Conservation (phyloP, 108 stramenopile species). For the Craspedostauros australis region DNA sequence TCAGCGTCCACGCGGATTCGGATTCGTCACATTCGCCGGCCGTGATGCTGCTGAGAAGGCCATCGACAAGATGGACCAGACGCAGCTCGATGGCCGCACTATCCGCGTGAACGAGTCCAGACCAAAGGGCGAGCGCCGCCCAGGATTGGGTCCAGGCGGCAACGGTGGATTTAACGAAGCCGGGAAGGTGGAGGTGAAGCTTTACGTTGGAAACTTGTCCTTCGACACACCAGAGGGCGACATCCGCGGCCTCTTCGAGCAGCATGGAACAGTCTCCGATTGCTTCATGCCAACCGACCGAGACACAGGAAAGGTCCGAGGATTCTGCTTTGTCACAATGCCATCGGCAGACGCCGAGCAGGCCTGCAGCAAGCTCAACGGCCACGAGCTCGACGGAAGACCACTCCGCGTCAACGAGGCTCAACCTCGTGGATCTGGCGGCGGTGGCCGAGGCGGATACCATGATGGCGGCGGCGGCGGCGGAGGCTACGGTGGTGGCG, state of each 20-base stretch:
- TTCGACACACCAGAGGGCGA: conserved; percentile 80
- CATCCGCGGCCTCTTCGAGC: conserved; percentile 75
- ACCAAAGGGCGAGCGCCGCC: conserved; percentile 65
- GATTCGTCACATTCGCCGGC: conserved; percentile 68
- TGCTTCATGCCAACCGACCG: conserved; percentile 84
- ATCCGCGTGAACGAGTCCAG: conserved; percentile 87
- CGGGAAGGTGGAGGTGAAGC: conserved; percentile 71
- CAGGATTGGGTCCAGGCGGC: conserved; percentile 42
- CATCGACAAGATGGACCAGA: conserved; percentile 79
- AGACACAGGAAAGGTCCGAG: conserved; percentile 74
- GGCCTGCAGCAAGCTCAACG: conserved; percentile 73
- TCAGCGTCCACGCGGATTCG: conserved; percentile 79
- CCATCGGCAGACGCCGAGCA: conserved; percentile 68
- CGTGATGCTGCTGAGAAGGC: conserved; percentile 72
- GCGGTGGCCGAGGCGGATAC: conserved; percentile 31
- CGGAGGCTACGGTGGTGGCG: conserved; percentile 19
- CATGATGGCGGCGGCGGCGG: conserved; percentile 20
- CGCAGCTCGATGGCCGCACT: conserved; percentile 79
- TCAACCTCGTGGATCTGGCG: conserved; percentile 65
- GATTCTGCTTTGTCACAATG: conserved; percentile 90
- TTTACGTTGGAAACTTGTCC: conserved; percentile 90
- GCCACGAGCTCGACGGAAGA: conserved; percentile 81
- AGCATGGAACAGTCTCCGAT: conserved; percentile 76
- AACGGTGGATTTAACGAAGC: conserved; percentile 62
- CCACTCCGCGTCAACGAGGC: conserved; percentile 84